Base-by-base conservation (phyloP, 2,329 filamentous ascomycete species). In the Cladorrhinum sp. region DNA sequence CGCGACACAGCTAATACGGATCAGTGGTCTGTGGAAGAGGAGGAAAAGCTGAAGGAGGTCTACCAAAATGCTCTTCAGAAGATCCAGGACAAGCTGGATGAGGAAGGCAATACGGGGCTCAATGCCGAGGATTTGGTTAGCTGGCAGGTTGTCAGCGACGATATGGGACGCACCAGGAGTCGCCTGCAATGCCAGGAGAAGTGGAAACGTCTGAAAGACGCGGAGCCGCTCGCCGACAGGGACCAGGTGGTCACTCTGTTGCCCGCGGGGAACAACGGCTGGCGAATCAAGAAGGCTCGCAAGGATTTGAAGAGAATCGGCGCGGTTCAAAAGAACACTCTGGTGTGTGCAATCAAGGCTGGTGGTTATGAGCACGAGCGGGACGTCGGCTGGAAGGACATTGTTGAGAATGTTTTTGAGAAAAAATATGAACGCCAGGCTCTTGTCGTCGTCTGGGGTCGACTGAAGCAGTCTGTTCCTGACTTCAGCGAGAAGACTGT, bases 131-230 rank as follows among this genome's bases (percentile, higher is more conserved):
- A 79, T 18, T 73, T 85, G 30, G 79, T 92, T 63, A 84, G 88
- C 67, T 92, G 89, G 88, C 77, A 82, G 55, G 72, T 77, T 8
- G 83, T 92, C 23, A 87, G 86, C 66, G 75, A 83, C 62, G 79
- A 79, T 58, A 86, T 92, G 83, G 79, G 76, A 14, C 77, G 79
- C 53, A 85, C 78, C 8, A 80, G 90, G 50, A 89, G 82, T 63
- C 82, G 86, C 2, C 79, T 90, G 23, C 88, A 91, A 70, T 91
- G 88, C 69, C 78, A 81, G 24, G 79, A 79, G 24, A 92, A 92
- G 70, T 92, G 87, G 86, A 83, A 82, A 62, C 72, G 76, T 26
- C 65, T 85, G 18, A 72, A 75, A 56, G 68, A 72, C n/a, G 63
- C 68, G 14, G 68, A 71, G 21, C 63, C 52, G 10, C 21, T 65